Conservation (phyloP, 1,284 basidiomycete genomes). For the Trametes pubescens region DNA sequence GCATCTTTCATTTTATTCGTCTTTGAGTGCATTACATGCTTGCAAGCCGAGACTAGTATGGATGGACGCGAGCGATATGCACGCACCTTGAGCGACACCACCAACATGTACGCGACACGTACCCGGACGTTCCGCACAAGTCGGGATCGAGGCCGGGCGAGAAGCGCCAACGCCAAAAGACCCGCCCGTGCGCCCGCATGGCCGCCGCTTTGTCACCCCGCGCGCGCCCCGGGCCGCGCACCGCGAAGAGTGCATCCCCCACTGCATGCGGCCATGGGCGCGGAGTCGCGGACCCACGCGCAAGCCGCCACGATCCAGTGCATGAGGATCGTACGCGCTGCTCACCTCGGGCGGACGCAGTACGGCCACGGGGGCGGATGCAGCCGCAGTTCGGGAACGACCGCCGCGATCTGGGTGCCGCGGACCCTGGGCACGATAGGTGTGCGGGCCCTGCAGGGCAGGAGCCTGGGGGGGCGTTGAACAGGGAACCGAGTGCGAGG, state of each 20-base stretch:
- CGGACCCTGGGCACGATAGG: not conserved
- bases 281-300: no score
- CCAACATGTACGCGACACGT: not conserved
- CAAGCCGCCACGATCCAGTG: no score
- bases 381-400: not conserved
- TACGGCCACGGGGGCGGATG: not conserved
- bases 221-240: slow-evolving; percentile 2
- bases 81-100: no score
- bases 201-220: slow-evolving; percentile 10
- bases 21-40: no score
- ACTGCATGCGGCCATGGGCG: no score
- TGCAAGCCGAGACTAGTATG: no score
- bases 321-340: no score
- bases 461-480: no score
- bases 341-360: not conserved
- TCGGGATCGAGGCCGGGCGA: not conserved
- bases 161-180: not conserved
- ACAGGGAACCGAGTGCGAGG: not conserved
- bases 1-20: no score
- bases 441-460: no score
- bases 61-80: no score
- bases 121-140: not conserved
- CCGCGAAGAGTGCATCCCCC: not conserved
- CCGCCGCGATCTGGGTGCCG: not conserved
- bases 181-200: slow-evolving; percentile 1